Evolutionary conservation across 2,329 filamentous ascomycete species (phyloP).

Genomic region (Huntiella bhutanensis): DNA sequence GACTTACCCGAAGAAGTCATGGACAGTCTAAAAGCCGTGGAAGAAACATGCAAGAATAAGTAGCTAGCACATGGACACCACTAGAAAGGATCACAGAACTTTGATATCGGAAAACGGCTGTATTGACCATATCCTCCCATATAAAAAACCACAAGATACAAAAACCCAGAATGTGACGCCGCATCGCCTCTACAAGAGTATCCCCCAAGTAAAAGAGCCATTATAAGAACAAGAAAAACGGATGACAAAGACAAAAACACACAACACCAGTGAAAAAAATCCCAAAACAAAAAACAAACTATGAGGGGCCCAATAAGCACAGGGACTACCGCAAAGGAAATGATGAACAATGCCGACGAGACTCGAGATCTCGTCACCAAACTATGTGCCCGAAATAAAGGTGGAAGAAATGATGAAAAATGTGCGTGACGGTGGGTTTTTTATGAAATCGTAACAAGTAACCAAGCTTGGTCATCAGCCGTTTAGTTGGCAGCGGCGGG

Average conservation of each 20-base stretch:
- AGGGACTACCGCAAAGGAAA: neutral
- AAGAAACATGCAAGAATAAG: conserved; percentile 8
- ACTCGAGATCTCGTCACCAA: conserved; percentile 1
- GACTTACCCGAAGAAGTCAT: conserved; percentile 47
- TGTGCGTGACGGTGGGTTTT: neutral
- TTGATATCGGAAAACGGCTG: neutral
- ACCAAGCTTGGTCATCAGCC: neutral
- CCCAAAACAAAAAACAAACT: neutral
- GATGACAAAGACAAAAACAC: neutral
- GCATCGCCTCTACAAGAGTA: conserved; percentile 1
- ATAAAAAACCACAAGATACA: neutral
- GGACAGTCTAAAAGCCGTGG: conserved; percentile 41
- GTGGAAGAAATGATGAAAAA: conserved; percentile 5
- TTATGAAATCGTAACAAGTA: neutral
- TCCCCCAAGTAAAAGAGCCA: too few relatives aligned
- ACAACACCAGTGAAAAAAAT: neutral
- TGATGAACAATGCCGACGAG: neutral
- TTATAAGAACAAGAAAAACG: neutral
- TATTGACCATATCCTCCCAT: neutral
- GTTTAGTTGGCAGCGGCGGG: neutral
- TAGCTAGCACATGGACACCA: neutral
- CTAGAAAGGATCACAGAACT: neutral
- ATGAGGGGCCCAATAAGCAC: neutral
- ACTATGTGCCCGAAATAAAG: conserved; percentile 13
- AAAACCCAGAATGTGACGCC: conserved; percentile 1